Conservation (phyloP, 768 basidiomycete genomes). For the Rhodotorula sphaerocarpa region DNA sequence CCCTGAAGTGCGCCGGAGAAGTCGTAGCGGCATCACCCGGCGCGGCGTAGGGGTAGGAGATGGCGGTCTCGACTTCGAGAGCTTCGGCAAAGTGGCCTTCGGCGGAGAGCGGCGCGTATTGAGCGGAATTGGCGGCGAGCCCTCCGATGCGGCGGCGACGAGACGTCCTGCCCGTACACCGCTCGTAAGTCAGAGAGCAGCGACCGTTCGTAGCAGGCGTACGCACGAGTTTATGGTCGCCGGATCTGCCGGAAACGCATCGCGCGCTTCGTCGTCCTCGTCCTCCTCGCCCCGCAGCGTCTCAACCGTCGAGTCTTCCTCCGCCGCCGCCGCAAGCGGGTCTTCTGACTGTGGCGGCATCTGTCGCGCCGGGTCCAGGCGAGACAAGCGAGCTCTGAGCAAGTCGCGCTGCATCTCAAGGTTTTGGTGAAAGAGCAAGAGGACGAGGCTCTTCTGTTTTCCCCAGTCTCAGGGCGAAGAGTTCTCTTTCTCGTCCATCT, state of each 20-base stretch:
- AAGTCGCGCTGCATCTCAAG: constrained; percentile 70
- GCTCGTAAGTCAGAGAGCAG: no score
- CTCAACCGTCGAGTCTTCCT: neutral
- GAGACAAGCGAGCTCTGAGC: constrained; percentile 63
- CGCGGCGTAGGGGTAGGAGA: neutral
- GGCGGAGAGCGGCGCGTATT: constrained; percentile 69
- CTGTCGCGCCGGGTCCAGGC: constrained; percentile 57
- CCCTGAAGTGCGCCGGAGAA: no score
- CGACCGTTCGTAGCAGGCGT: no score
- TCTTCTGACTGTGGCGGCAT: constrained; percentile 8
- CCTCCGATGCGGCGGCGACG: constrained; percentile 38
- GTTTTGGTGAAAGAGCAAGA: no score
- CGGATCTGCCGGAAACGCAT: no score
- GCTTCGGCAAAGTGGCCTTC: constrained; percentile 69
- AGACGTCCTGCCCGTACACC: neutral
- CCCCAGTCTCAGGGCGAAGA: no score
- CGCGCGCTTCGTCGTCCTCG: constrained; percentile 54
- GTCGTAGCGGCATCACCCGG: constrained; percentile 48
- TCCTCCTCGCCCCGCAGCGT: constrained; percentile 47
- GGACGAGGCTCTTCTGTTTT: no score
- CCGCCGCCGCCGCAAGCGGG: neutral
- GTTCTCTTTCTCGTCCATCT: no score
- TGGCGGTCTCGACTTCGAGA: constrained; percentile 61
- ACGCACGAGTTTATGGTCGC: no score
- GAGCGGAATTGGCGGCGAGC: neutral